Conservation (phyloP, 345 rosid species). For the Boechera divaricarpa region DNA sequence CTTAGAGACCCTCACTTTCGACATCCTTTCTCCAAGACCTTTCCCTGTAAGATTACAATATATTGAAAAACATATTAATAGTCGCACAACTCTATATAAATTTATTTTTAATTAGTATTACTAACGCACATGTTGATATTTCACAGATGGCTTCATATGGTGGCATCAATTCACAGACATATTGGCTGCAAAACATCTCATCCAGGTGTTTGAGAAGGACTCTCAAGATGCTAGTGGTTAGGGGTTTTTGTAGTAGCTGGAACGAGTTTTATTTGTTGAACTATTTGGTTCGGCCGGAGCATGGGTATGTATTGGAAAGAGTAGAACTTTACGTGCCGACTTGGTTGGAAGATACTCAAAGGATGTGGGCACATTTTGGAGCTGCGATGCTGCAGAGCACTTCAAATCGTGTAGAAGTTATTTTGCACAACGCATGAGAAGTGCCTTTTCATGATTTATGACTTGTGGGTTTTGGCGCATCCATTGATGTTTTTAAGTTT, state of each 20-base stretch:
- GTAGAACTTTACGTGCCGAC: background rate
- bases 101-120: background rate
- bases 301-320: background rate
- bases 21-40: background rate
- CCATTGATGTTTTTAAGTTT: constrained; percentile 1
- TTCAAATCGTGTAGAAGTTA: background rate
- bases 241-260: background rate
- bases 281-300: background rate
- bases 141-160: background rate
- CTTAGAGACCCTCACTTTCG: constrained; percentile 20
- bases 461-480: too few species aligned
- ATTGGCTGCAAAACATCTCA: background rate
- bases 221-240: constrained; percentile 11
- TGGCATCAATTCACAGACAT: background rate
- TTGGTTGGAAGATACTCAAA: background rate
- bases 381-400: background rate
- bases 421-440: constrained; percentile 1
- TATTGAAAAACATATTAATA: background rate
- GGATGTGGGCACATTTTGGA: background rate
- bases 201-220: background rate
- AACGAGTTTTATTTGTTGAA: constrained; percentile 8
- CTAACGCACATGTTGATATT: background rate
- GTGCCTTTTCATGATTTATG: background rate
- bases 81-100: background rate
- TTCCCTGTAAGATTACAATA: background rate